Evolutionary conservation across 2,329 filamentous ascomycete genomes (phyloP), one percentile per base, ranked within the genome.

Genomic region (Xylaria sp.): DNA sequence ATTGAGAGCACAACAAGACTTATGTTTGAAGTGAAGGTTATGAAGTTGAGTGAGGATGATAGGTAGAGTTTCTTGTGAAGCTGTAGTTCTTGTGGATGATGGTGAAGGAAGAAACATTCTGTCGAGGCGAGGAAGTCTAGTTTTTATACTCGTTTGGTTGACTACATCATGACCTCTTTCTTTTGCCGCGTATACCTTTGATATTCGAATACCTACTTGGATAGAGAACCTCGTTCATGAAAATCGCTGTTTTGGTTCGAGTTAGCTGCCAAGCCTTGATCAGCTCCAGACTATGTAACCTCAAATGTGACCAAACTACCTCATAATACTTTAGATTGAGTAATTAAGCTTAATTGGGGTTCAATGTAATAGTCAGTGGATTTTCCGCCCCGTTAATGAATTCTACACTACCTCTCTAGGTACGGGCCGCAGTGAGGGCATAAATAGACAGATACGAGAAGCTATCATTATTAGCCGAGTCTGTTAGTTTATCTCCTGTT

Each of bases 91-190:
- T 61, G 57, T 53, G 39, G 38, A 47, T 64, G 64, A 50, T 64
- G 67, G 25, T 65, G 60, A 63, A 25, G 51, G 42, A n/a, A 45
- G 36, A n/a, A 45, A 2, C 10, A 33, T 15, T 44, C 5, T n/a
- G 1, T 65, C 10, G 13, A 38, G 27, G 56, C 7, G 57, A 51
- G 33, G 38, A 29, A 50, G 13, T 3, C 3, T 13, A 13, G 22
- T 4, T 63, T 68, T 60, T 66, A 66, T 68, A 63, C 56, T 60
- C 63, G 49, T 57, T 33, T 33, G n/a, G 9, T n/a, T 22, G 2
- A 25, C 36, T 60, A 45, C 15, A n/a, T 47, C 13, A 27, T n/a
- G 13, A 9, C 17, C 45, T 57, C 13, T 17, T 15, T n/a, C 3
- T 25, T 17, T 38, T 1, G 5, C n/a, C 13, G 1, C 20, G 22